phyloP scores from a whole-genome alignment of 2,329 filamentous ascomycete genomes.

The Talaromyces pinophilus region DNA sequence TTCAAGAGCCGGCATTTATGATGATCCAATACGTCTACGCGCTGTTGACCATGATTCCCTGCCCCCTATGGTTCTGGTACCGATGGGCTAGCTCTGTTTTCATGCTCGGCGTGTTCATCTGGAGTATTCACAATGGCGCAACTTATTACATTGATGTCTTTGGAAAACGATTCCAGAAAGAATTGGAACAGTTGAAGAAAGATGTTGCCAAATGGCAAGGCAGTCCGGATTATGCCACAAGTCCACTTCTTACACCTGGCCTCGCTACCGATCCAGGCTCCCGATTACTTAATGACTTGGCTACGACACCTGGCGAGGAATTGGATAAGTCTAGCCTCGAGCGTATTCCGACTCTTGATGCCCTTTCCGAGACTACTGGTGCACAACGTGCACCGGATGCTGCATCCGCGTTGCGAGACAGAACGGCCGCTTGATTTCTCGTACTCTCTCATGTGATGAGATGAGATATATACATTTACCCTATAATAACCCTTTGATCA shows the following conservation, averaged over 20 bases:
- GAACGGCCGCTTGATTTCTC: slow-evolving; percentile 1
- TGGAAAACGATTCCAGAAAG: slow-evolving; percentile 93
- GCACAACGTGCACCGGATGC: slow-evolving; percentile 24
- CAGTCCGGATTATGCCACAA: slow-evolving; percentile 37
- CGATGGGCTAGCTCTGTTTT: slow-evolving; percentile 76
- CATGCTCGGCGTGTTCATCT: slow-evolving; percentile 79
- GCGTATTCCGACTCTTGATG: slow-evolving; percentile 41
- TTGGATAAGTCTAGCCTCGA: slow-evolving; percentile 35
- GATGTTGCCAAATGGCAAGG: slow-evolving; percentile 87
- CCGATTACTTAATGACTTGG: slow-evolving; percentile 28
- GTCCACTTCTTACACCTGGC: slow-evolving; percentile 34
- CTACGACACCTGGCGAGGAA: slow-evolving; percentile 22
- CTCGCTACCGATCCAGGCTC: slow-evolving; percentile 27
- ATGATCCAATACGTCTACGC: slow-evolving; percentile 91
- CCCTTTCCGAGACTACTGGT: slow-evolving; percentile 33
- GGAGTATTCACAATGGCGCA: slow-evolving; percentile 95
- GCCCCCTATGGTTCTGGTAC: slow-evolving; percentile 91
- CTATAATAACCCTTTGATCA: neutral
- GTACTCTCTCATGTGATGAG: neutral
- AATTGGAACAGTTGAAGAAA: slow-evolving; percentile 82
- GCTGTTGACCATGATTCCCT: slow-evolving; percentile 88
- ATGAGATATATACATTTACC: neutral
- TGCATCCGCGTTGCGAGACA: slow-evolving; percentile 20
- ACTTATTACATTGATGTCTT: slow-evolving; percentile 99
- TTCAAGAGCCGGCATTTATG: slow-evolving; percentile 95